Base-by-base conservation (phyloP, 345 rosid genomes). In the Trapa incisa region DNA sequence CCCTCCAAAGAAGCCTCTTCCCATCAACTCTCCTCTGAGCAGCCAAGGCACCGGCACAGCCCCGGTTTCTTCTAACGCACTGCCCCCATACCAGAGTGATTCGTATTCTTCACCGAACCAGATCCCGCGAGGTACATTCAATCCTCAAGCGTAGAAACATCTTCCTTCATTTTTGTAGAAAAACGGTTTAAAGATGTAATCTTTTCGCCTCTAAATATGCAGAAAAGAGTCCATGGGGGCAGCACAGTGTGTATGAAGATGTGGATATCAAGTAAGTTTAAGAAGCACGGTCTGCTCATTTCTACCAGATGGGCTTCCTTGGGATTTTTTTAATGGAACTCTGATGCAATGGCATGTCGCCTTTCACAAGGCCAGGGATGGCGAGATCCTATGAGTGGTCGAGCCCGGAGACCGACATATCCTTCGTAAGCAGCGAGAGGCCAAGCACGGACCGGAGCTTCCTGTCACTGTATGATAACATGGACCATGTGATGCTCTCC, bases 341-440 rank as follows among this genome's bases (percentile, higher is more conserved):
- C 29, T 22, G 29, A 22, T 22, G 0, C 32, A 61, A 72, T 10
- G 61, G 71, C 83, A 84, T 89, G 81, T 88, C 94, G 5, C 91
- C 92, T 0, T 87, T 91, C 74, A 69, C 61, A 16, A 81, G 86
- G 75, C 62, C 70, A 41, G 76, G 80, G 70, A 68, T 50, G 41
- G 50, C 73, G 4, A 78, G 66, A 67, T 61, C 76, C 17, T 87
- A 81, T 43, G 85, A 86, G 70, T 75, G 80, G 2, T 75, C 83
- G 1, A 4, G 65, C 47, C 57, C 75, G 7, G 97, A 89, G 0
- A 76, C 83, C 0, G 97, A 91, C 73, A 84, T 86, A 82, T 86
- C 99, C 57, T 89, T 74, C 70, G 89, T 84, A 57, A 89, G 96
- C 80, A 83, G 76, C 61, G 85, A 86, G 71, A 87, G 87, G 72